These are phyloP conservation scores for Trematosphaeria pertusa DNA, from an alignment of 2,329 filamentous ascomycete genomes.

Conservation along the genomic window DNA sequence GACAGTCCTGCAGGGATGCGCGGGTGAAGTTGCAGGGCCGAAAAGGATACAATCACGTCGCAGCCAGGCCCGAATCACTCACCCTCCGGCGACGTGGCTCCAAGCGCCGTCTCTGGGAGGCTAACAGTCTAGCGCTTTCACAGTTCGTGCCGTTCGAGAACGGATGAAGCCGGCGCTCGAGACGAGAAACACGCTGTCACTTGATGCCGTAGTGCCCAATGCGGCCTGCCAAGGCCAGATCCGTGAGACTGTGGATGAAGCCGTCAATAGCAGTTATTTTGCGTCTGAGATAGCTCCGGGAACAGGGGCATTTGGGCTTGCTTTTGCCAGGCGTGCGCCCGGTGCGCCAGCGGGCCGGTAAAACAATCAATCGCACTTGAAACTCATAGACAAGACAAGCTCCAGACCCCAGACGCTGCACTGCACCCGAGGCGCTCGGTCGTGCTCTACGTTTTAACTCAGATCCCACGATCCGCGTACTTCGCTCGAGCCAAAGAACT, in stretches of 20 bases:
- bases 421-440: constrained; percentile 15
- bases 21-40: too few species aligned
- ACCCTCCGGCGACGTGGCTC: too few species aligned
- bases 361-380: too few species aligned
- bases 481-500: constrained; percentile 1
- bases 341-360: too few species aligned
- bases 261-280: neutral
- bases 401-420: constrained; percentile 4
- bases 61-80: too few species aligned
- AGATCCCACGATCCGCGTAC: constrained; percentile 8
- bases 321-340: too few species aligned
- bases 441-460: constrained; percentile 15
- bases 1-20: too few species aligned
- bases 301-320: constrained; percentile 2
- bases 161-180: too few species aligned
- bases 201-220: constrained; percentile 1
- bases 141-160: too few species aligned
- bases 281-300: neutral
- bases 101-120: too few species aligned
- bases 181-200: constrained; percentile 4
- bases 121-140: too few species aligned
- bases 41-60: too few species aligned
- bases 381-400: constrained; percentile 2
- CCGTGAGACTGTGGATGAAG: constrained; percentile 1
- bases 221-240: constrained; percentile 14